These are phyloP conservation scores for Pistacia atlantica DNA, from an alignment of 345 rosid genomes.

Conservation along the genomic window DNA sequence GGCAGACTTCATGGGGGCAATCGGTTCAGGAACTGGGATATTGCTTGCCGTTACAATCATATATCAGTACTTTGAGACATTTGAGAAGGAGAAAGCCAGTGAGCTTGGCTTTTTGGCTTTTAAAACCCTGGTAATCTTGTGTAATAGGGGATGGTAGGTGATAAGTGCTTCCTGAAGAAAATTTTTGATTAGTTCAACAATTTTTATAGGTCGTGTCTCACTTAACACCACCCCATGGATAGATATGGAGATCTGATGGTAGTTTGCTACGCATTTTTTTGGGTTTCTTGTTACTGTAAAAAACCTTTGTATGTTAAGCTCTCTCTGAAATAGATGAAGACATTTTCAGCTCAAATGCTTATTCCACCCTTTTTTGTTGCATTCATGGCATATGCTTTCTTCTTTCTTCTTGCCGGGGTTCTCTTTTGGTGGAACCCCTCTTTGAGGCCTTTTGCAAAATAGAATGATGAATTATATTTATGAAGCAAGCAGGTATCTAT, in stretches of 20 bases:
- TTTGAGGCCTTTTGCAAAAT: no score
- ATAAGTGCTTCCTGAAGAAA: background rate
- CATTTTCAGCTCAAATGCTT: background rate
- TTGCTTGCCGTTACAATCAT: slow-evolving; percentile 73
- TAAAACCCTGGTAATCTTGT: slow-evolving; percentile 22
- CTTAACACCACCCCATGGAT: slow-evolving; percentile 3
- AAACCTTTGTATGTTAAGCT: background rate
- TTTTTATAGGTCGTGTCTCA: slow-evolving; percentile 10
- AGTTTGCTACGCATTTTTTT: slow-evolving; percentile 1
- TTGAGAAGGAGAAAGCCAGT: slow-evolving; percentile 77
- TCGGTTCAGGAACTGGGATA: slow-evolving; percentile 79
- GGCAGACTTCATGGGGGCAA: slow-evolving; percentile 85
- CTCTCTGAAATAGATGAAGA: background rate
- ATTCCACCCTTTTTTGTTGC: background rate
- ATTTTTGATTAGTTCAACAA: slow-evolving; percentile 8
- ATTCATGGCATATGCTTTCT: no score
- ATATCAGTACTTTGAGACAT: slow-evolving; percentile 71
- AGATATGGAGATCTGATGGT: background rate
- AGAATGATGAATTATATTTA: no score
- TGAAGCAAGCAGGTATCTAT: no score
- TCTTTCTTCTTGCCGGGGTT: no score
- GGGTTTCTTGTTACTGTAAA: no score
- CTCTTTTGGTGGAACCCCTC: no score
- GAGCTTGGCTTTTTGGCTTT: slow-evolving; percentile 81
- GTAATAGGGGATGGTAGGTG: slow-evolving; percentile 5